phyloP scores from a whole-genome alignment of 2,329 filamentous ascomycete genomes.

The Corniculantispora saksenae region DNA sequence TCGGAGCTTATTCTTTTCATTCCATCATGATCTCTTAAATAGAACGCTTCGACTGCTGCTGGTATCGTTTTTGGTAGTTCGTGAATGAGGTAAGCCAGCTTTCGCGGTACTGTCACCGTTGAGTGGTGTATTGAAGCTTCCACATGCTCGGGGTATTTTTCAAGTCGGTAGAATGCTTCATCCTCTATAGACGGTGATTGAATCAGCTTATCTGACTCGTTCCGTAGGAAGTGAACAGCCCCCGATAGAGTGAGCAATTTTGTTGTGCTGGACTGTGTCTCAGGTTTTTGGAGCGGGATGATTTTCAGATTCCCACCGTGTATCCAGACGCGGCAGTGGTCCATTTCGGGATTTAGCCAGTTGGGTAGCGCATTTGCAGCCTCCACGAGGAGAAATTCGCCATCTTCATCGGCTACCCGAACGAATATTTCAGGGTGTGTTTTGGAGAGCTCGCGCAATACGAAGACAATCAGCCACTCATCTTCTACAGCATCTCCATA shows the following conservation, averaged over 20 bases:
- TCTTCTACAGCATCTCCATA: constrained; percentile 96
- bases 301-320: constrained; percentile 74
- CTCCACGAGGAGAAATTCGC: constrained; percentile 93
- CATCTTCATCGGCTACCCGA: constrained; percentile 81
- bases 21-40: constrained; percentile 79
- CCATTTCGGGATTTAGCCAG: constrained; percentile 91
- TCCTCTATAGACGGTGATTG: constrained; percentile 75
- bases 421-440: constrained; percentile 76
- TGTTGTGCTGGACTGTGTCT: constrained; percentile 29
- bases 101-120: constrained; percentile 73
- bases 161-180: constrained; percentile 87
- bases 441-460: constrained; percentile 79
- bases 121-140: constrained; percentile 74
- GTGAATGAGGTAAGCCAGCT: constrained; percentile 77
- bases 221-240: constrained; percentile 62
- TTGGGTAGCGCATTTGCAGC: constrained; percentile 83
- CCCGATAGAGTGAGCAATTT: constrained; percentile 60
- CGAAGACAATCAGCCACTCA: constrained; percentile 94
- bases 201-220: constrained; percentile 59
- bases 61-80: constrained; percentile 74
- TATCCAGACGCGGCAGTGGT: constrained; percentile 88
- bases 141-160: constrained; percentile 80
- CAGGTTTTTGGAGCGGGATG: constrained; percentile 57
- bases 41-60: constrained; percentile 86
- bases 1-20: constrained; percentile 67